Conservation (phyloP, 768 basidiomycete species). For the Lyophyllum decastes region DNA sequence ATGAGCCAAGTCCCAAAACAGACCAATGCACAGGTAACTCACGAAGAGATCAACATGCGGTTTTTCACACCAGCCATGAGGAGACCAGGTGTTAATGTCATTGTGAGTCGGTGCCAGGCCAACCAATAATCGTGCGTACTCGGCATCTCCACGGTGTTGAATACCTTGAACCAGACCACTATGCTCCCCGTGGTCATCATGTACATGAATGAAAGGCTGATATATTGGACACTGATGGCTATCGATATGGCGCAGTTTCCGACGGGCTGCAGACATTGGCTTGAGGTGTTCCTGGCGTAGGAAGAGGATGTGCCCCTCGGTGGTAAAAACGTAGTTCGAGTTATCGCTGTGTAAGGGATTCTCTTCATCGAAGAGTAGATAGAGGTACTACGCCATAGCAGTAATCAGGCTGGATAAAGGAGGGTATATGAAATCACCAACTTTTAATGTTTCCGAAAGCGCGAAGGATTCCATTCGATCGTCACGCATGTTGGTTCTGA, state of each 20-base stretch:
- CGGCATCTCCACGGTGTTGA: constrained; percentile 71
- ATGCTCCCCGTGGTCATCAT: constrained; percentile 28
- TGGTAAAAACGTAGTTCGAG: constrained; percentile 90
- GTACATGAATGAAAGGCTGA: constrained; percentile 39
- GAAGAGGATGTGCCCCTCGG: constrained; percentile 88
- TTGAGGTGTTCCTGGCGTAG: constrained; percentile 58
- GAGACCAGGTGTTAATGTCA: constrained; percentile 63
- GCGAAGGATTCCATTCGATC: constrained; percentile 98
- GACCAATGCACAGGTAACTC: constrained; percentile 25
- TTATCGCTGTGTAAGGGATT: constrained; percentile 74
- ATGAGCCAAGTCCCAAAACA: background rate
- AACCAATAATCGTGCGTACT: constrained; percentile 78
- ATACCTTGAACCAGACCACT: constrained; percentile 66
- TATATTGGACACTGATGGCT: constrained; percentile 79
- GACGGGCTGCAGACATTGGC: constrained; percentile 57
- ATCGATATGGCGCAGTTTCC: constrained; percentile 62
- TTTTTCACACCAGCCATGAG: constrained; percentile 74
- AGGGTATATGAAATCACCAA: constrained; percentile 25
- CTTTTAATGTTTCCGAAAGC: constrained; percentile 93
- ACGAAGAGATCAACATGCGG: constrained; percentile 73
- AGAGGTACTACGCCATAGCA: constrained; percentile 70
- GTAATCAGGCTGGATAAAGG: background rate
- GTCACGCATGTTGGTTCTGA: constrained; percentile 75
- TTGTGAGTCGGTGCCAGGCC: constrained; percentile 47
- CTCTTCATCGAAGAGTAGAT: constrained; percentile 86